A percentile compares a stretch with the other conserved stretches of the same genome.
Evolutionary conservation across 257 asterid species (phyloP).

Genomic region (Schizonepeta tenuifolia): DNA sequence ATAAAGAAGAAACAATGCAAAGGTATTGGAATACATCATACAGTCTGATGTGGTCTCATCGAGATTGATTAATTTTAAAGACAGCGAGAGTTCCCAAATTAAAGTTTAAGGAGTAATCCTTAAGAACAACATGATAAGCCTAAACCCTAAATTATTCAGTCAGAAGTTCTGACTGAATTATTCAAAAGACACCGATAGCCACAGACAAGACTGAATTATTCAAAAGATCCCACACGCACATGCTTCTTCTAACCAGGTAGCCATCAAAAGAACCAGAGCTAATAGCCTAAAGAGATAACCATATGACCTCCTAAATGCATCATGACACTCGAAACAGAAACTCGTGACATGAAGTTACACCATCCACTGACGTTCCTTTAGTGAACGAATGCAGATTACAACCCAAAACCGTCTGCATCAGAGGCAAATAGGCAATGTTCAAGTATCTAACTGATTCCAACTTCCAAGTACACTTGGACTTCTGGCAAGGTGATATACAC

Average conservation of each 20-base stretch:
- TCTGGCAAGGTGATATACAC: neutral
- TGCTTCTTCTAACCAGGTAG: neutral
- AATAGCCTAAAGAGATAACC: neutral
- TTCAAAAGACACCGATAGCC: neutral
- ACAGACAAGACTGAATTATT: neutral
- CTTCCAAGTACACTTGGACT: neutral
- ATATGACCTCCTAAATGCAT: neutral
- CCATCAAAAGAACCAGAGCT: neutral
- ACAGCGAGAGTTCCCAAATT: neutral
- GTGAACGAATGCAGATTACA: neutral
- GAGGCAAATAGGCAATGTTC: neutral
- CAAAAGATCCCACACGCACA: neutral
- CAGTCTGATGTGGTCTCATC: neutral
- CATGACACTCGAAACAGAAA: neutral
- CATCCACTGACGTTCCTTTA: neutral
- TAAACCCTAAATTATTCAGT: too few relatives aligned
- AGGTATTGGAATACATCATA: neutral
- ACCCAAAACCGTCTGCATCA: neutral
- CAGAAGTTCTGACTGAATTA: too few relatives aligned
- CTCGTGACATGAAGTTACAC: neutral
- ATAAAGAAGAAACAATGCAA: slow-evolving; percentile 22
- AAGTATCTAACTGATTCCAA: neutral
- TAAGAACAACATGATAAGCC: slow-evolving; percentile 1
- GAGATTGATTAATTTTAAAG: neutral
- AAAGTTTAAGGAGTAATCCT: neutral